These are phyloP conservation scores for Pouteria campechiana DNA, from an alignment of 179 eudicot species.

Conservation along the genomic window DNA sequence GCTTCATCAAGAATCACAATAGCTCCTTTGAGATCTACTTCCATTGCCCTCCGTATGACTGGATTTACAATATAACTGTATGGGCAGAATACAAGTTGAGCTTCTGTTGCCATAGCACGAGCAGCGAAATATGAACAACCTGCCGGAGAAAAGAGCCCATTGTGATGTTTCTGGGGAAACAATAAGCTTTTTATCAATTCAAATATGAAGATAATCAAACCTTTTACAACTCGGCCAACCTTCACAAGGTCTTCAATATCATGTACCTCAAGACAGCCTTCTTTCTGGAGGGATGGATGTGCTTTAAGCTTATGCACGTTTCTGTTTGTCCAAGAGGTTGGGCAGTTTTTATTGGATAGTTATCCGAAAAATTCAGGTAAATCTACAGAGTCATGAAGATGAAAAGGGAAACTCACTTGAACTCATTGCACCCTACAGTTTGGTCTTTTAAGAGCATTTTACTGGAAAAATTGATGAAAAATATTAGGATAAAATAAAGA, in stretches of 20 bases:
- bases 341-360: not conserved
- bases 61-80: constrained; percentile 86
- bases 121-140: constrained; percentile 98
- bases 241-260: constrained; percentile 97
- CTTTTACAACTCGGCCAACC: constrained; percentile 72
- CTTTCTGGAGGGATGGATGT: constrained; percentile 73
- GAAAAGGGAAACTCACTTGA: constrained; percentile 43
- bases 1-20: constrained; percentile 93
- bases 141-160: constrained; percentile 19
- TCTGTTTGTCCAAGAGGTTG: constrained; percentile 23
- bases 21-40: constrained; percentile 64
- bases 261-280: constrained; percentile 83
- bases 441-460: constrained; percentile 57
- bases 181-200: not conserved
- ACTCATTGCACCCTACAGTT: constrained; percentile 58
- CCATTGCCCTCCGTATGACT: constrained; percentile 84
- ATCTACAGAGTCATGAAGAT: constrained; percentile 5
- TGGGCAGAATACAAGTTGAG: constrained; percentile 80
- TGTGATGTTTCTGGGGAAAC: not conserved
- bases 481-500: constrained; percentile 2
- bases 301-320: constrained; percentile 56
- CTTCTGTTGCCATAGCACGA: constrained; percentile 80
- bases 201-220: constrained; percentile 16
- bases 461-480: constrained; percentile 27
- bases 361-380: not conserved